These are phyloP conservation scores for Cercospora beticola DNA, from an alignment of 2,329 filamentous ascomycete genomes.

Conservation along the genomic window DNA sequence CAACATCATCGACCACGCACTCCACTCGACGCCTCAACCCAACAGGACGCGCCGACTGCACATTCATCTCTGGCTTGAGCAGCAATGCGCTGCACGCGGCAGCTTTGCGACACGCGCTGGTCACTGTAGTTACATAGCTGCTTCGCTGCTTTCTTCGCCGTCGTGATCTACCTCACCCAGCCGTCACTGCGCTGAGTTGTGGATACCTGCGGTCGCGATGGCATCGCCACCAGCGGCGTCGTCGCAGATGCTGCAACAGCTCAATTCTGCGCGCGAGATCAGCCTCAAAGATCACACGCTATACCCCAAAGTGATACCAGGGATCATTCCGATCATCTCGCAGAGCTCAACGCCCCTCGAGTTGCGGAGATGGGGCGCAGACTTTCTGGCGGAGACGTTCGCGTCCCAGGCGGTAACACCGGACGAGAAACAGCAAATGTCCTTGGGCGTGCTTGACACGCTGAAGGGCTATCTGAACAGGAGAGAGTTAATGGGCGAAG, in stretches of 20 bases:
- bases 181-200: slow-evolving; percentile 12
- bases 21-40: neutral
- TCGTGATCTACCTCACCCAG: slow-evolving; percentile 25
- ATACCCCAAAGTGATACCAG: slow-evolving; percentile 88
- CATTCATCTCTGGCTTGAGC: slow-evolving; percentile 3
- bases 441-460: slow-evolving; percentile 73
- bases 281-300: slow-evolving; percentile 83
- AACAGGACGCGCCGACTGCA: neutral
- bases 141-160: slow-evolving; percentile 27
- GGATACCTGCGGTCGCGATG: slow-evolving; percentile 26
- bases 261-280: slow-evolving; percentile 85
- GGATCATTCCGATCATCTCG: slow-evolving; percentile 87
- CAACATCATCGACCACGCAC: neutral
- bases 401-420: slow-evolving; percentile 79
- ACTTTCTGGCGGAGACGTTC: slow-evolving; percentile 95
- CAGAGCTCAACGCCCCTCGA: slow-evolving; percentile 67
- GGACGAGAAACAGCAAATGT: slow-evolving; percentile 70
- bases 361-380: slow-evolving; percentile 90
- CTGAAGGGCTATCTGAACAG: slow-evolving; percentile 54
- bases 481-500: slow-evolving; percentile 53
- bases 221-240: slow-evolving; percentile 17
- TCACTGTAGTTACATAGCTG: slow-evolving; percentile 31
- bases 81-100: slow-evolving; percentile 18
- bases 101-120: slow-evolving; percentile 14
- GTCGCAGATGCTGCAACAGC: slow-evolving; percentile 77